phyloP scores from a whole-genome alignment of 208 protist genomes.

The Leishmania arabica region DNA sequence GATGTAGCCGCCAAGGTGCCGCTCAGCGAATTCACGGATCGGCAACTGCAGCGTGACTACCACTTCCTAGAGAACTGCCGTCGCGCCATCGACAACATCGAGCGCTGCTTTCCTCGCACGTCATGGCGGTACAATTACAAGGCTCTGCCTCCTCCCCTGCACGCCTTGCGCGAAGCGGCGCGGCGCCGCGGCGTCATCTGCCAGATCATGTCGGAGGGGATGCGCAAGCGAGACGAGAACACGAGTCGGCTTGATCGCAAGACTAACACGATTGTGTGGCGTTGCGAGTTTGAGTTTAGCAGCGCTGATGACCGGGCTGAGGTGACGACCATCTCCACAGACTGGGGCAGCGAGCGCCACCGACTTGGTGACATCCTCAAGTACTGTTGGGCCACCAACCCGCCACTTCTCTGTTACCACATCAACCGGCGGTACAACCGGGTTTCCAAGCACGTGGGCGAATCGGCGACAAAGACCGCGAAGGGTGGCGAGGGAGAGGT shows the following conservation, averaged over 20 bases:
- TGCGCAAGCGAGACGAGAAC: conserved; percentile 81
- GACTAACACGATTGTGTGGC: conserved; percentile 83
- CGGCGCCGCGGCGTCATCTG: conserved; percentile 82
- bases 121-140: conserved; percentile 62
- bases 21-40: conserved; percentile 71
- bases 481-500: not conserved
- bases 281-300: conserved; percentile 80
- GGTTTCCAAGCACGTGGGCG: conserved; percentile 54
- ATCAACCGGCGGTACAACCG: conserved; percentile 84
- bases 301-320: not conserved
- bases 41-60: conserved; percentile 80
- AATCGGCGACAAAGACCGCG: not conserved
- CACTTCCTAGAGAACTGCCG: conserved; percentile 82
- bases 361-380: conserved; percentile 65
- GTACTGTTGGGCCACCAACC: conserved; percentile 79
- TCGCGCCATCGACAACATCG: conserved; percentile 66
- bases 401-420: conserved; percentile 75
- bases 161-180: conserved; percentile 75
- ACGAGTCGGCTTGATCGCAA: conserved; percentile 72
- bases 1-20: conserved; percentile 62
- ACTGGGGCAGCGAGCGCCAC: conserved; percentile 86
- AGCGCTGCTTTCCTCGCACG: conserved; percentile 55
- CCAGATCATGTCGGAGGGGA: conserved; percentile 88
- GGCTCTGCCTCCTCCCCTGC: conserved; percentile 68
- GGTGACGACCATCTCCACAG: conserved; percentile 41